Evolutionary conservation across 148 eudicot genomes (phyloP).

Genomic region (Suaeda aralocaspica): DNA sequence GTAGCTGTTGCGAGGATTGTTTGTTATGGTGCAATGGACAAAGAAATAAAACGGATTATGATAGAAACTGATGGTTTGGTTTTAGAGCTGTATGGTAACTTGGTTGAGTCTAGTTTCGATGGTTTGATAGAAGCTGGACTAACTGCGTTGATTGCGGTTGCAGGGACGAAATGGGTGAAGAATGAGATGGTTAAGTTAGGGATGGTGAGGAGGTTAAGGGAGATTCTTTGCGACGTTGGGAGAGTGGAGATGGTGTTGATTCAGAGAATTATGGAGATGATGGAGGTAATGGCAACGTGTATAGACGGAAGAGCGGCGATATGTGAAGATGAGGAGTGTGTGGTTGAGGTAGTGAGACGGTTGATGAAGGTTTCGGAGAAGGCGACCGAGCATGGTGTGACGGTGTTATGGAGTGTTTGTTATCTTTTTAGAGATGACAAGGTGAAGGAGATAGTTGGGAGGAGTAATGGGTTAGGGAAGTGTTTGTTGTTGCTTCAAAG

Average conservation of each 20-base stretch:
- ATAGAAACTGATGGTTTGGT: conserved; percentile 33
- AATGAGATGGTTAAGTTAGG: conserved; percentile 47
- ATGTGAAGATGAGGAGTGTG: conserved; percentile 38
- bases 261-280: conserved; percentile 34
- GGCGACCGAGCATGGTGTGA: conserved; percentile 66
- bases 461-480: conserved; percentile 53
- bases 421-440: conserved; percentile 43
- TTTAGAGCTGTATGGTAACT: conserved; percentile 27
- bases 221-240: conserved; percentile 33
- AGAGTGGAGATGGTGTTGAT: conserved; percentile 11
- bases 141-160: conserved; percentile 36
- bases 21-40: conserved; percentile 28
- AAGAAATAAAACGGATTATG: conserved; percentile 34
- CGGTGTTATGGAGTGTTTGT: conserved; percentile 74
- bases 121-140: conserved; percentile 41
- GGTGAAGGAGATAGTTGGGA: conserved; percentile 40
- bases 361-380: conserved; percentile 56
- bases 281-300: conserved; percentile 48
- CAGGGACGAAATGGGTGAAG: conserved; percentile 35
- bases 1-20: conserved; percentile 39
- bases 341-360: conserved; percentile 36
- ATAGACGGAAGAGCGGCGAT: conserved; percentile 56
- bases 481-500: conserved; percentile 79
- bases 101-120: conserved; percentile 30
- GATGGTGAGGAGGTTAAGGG: conserved; percentile 29